These are phyloP conservation scores for Suillus cothurnatus DNA, from an alignment of 768 basidiomycete genomes.

Conservation along the genomic window DNA sequence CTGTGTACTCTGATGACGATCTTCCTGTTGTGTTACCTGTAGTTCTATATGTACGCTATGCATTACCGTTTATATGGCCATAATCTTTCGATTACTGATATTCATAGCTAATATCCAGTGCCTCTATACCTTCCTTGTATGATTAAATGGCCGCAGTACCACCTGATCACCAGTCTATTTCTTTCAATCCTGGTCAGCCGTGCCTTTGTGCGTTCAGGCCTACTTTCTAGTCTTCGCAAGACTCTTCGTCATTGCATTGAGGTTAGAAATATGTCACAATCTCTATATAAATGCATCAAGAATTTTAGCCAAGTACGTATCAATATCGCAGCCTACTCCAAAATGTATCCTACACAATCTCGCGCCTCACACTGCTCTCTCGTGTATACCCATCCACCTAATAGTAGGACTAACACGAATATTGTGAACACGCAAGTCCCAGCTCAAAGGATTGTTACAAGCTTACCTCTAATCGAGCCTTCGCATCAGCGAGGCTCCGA, in stretches of 20 bases:
- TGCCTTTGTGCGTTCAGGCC: background rate
- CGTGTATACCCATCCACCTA: background rate
- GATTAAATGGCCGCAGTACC: background rate
- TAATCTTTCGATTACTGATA: background rate
- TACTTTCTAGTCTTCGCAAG: background rate
- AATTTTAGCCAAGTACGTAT: background rate
- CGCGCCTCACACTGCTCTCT: background rate
- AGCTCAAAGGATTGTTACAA: background rate
- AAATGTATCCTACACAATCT: background rate
- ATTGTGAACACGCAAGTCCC: background rate
- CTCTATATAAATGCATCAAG: background rate
- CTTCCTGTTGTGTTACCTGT: background rate
- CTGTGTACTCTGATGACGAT: background rate
- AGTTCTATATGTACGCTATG: background rate
- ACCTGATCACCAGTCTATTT: background rate
- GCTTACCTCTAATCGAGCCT: background rate
- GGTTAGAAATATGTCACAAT: background rate
- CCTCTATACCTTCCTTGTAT: background rate
- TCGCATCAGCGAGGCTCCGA: conserved; percentile 9
- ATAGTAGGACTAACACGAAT: background rate
- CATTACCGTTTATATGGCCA: background rate
- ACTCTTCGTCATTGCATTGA: background rate
- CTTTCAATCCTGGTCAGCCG: background rate
- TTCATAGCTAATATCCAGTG: background rate
- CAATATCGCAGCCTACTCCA: background rate